A percentile compares a stretch with the other conserved stretches of the same genome.
Evolutionary conservation across 805 yeast species (phyloP).

Genomic region (Wickerhamiella lipophila): DNA sequence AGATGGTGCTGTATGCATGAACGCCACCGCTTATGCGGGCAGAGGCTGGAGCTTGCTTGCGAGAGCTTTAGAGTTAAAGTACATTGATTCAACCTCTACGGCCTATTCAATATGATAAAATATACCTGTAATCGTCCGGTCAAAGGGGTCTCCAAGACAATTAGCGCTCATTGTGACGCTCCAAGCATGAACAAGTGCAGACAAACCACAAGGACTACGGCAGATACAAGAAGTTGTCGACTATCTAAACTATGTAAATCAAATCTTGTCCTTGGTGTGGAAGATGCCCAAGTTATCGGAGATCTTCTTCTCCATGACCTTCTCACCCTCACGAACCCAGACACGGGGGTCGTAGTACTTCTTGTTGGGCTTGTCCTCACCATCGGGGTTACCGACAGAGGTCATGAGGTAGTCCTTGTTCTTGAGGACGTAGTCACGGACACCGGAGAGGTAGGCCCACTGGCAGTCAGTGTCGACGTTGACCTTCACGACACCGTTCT

Average conservation of each 20-base stretch:
- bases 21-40: too few relatives aligned
- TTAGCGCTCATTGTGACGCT: too few relatives aligned
- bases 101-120: too few relatives aligned
- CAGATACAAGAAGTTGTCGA: not conserved
- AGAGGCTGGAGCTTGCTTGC: too few relatives aligned
- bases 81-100: too few relatives aligned
- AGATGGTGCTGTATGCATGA: too few relatives aligned
- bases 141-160: too few relatives aligned
- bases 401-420: constrained; percentile 88
- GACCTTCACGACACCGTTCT: constrained; percentile 94
- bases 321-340: constrained; percentile 99
- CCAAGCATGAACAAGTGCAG: too few relatives aligned
- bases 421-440: constrained; percentile 90
- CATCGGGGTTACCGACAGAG: constrained; percentile 98
- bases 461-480: constrained; percentile 99
- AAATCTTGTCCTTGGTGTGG: constrained; percentile 34
- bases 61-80: too few relatives aligned
- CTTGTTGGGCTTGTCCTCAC: constrained; percentile 98
- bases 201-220: too few relatives aligned
- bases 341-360: constrained; percentile 99
- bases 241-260: not conserved
- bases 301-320: constrained; percentile 87
- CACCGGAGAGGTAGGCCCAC: constrained; percentile 92
- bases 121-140: too few relatives aligned
- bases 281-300: constrained; percentile 71